Evolutionary conservation across 306 rosid species (phyloP).

Genomic region (Rosa multiflora): DNA sequence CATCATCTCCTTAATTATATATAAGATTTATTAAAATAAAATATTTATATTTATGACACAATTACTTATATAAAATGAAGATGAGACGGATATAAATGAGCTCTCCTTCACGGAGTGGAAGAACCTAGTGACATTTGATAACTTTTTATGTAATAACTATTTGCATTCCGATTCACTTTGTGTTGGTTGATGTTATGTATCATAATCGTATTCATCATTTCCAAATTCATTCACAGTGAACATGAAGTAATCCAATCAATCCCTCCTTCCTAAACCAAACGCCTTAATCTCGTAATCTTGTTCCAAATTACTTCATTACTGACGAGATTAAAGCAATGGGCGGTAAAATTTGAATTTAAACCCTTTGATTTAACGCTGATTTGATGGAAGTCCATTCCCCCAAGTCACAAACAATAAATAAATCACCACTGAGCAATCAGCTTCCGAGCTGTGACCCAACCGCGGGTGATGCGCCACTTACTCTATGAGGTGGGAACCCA

Average conservation of each 20-base stretch:
- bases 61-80: no score
- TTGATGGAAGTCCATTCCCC: neutral
- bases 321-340: neutral
- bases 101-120: no score
- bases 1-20: no score
- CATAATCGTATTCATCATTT: no score
- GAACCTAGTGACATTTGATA: no score
- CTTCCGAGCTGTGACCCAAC: neutral
- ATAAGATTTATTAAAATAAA: no score
- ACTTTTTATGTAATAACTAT: no score
- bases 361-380: neutral
- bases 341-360: slow-evolving; percentile 16
- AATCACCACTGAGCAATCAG: neutral
- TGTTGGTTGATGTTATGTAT: no score
- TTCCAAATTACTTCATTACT: neutral
- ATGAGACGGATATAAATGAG: no score
- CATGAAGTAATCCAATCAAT: neutral
- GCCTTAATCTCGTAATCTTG: neutral
- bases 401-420: neutral
- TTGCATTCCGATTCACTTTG: no score
- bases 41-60: no score
- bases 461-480: neutral
- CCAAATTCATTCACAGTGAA: no score
- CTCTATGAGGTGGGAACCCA: slow-evolving; percentile 8
- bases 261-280: neutral